Base-by-base conservation (phyloP, 805 yeast genomes). In the Zygosaccharomyces gambellarensis region DNA sequence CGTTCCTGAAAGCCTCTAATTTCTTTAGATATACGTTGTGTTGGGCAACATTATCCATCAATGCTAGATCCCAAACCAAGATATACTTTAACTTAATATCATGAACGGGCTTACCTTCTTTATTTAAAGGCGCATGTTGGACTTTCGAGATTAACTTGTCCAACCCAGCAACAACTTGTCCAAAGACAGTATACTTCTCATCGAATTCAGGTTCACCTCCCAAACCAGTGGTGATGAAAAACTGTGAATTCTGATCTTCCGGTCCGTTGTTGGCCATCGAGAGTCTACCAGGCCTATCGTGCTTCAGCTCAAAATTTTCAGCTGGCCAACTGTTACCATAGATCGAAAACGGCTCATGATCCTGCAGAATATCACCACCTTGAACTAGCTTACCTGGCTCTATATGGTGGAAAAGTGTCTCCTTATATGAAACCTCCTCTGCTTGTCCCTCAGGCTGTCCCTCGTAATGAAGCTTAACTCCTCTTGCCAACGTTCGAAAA, bases 331-430 rank as follows among this genome's bases (percentile, higher is more conserved):
- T 76, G 48, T 72, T 72, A 28, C 96, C 96, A 68, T 81, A 86
- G 59, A 88, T 83, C 25, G 95, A 85, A 58, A 75, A 74, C 11
- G 97, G 95, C 23, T 95, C 96, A 47, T 79, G 74, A 12, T 92
- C 90, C 23, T 75, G 77, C 56, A 85, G 82, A 64, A 84, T 82
- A 68, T 88, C 92, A 54, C 97, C 97, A 50, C 96, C 95, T 71
- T 87, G 95, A 58, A 90, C 77, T 85, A 87, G 82, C 65, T 86
- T 87, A 49, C 77, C 76, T 39, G 80, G 75, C 54, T 86, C 83
- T 45, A 89, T 81, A 52, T 90, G 77, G 70, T 86, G 94, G 77
- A 89, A 85, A 17, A 73, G 68, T 4, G 88, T 78, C 53, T 76
- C 77, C 58, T 74, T 71, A 72, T 84, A 87, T 3, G 78, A 71